Percentiles rank a stretch among this genome's conserved stretches.
These are phyloP conservation scores for Calonectria leucothoes DNA, from an alignment of 2,329 filamentous ascomycete genomes.

Conservation along the genomic window DNA sequence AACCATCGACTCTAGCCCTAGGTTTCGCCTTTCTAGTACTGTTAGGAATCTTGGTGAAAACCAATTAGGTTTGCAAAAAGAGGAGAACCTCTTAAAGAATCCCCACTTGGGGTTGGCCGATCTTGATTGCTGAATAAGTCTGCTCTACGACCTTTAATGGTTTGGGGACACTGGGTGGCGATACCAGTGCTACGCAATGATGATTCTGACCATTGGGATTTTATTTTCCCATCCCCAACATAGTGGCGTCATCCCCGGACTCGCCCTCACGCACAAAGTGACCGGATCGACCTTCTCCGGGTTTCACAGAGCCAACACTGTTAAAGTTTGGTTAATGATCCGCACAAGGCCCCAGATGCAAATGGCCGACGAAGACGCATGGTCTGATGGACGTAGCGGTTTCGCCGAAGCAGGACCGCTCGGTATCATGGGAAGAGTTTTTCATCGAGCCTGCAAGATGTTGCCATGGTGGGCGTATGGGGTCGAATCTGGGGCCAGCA, in stretches of 20 bases:
- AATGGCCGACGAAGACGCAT: neutral
- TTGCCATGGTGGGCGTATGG: neutral
- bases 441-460: neutral
- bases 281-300: neutral
- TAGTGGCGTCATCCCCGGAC: neutral
- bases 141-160: neutral
- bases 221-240: neutral
- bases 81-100: neutral
- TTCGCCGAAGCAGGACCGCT: conserved; percentile 3
- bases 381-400: neutral
- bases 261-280: neutral
- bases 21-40: neutral
- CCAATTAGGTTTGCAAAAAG: neutral
- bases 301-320: neutral
- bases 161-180: neutral
- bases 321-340: neutral
- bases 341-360: neutral
- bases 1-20: neutral
- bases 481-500: neutral
- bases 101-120: neutral
- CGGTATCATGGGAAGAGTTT: neutral
- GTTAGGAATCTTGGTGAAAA: neutral
- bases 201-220: neutral
- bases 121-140: neutral
- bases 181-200: neutral